Evolutionary conservation across 73 alveolate genomes (phyloP).

Genomic region (Paraurostyla sp.): DNA sequence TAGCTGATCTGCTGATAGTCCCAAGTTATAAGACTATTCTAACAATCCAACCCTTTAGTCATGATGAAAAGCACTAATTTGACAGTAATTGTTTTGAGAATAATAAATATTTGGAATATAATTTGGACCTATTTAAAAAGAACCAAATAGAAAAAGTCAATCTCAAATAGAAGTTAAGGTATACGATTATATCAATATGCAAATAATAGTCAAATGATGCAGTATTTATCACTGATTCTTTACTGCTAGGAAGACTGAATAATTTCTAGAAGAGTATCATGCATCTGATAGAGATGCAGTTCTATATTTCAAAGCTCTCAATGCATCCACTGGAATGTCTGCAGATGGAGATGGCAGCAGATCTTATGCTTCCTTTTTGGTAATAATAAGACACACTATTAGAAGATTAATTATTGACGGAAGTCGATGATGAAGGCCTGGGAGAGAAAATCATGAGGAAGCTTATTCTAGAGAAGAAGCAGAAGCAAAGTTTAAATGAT

Average conservation of each 20-base stretch:
- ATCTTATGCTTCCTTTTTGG: constrained; percentile 30
- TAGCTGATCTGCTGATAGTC: neutral
- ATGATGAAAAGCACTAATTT: neutral
- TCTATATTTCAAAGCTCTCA: neutral
- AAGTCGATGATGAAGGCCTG: constrained; percentile 43
- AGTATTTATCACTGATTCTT: neutral
- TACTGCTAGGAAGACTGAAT: neutral
- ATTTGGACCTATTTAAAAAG: neutral
- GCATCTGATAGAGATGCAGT: neutral
- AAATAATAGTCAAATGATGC: neutral
- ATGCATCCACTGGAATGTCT: constrained; percentile 38
- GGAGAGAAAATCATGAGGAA: constrained; percentile 50
- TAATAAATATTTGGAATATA: neutral
- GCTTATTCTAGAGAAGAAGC: neutral
- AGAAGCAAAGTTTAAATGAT: constrained; percentile 34
- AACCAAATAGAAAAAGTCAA: neutral
- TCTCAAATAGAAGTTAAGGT: constrained; percentile 2
- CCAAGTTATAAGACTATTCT: neutral
- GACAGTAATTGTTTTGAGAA: no score
- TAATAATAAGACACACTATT: constrained; percentile 9
- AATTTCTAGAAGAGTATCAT: neutral
- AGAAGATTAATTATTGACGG: constrained; percentile 27
- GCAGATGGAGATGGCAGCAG: constrained; percentile 16
- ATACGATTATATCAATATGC: neutral
- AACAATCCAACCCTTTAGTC: neutral